Evolutionary conservation across 768 basidiomycete species (phyloP), one percentile per base, ranked within the genome.

Genomic region (Hericium erinaceus): DNA sequence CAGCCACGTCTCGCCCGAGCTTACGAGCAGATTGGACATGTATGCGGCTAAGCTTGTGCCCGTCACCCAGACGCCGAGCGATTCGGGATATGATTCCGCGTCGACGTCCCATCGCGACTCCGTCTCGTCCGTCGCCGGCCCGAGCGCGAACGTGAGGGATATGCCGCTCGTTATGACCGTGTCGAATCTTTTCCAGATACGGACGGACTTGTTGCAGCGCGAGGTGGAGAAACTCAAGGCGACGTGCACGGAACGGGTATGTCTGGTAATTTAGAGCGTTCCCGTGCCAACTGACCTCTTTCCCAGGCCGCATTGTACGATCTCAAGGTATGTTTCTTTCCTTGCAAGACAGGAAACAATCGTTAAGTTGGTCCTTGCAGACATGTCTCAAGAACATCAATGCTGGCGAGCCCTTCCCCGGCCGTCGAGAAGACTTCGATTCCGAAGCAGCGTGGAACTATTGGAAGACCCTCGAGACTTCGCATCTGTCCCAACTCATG

Each of bases 381-480:
- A 89, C 88, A 39, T 94, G 89, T 67, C 74, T 98, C 55, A 95
- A 95, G 74, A 90, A 92, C 61, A 88, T 98, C 66, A 90, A 87
- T 55, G 85, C 88, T 13, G 88, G 91, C 24, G 77, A 80, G 12
- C 73, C 87, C 1, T 95, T 95, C 67, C 93, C 94, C 1, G 92
- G 89, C 18, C 80, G 86, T 53, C 78, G 88, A 61, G 86, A 91
- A 60, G 94, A 98, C 68, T 98, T 98, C 66, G 80, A 84, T 38
- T 85, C 70, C 55, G 89, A 92, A 5, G 81, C 82, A 2, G 90
- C 89, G 0, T 98, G 89, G 83, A 79, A 83, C 37, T 78, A 88
- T 38, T 98, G 93, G 91, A 80, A 82, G 52, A 80, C 84, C 1
- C 70, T 83, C 16, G 95, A 98, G 73, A 87, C 89, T 0, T 79